Conservation (phyloP, 306 rosid species). For the Medicago arabica region DNA sequence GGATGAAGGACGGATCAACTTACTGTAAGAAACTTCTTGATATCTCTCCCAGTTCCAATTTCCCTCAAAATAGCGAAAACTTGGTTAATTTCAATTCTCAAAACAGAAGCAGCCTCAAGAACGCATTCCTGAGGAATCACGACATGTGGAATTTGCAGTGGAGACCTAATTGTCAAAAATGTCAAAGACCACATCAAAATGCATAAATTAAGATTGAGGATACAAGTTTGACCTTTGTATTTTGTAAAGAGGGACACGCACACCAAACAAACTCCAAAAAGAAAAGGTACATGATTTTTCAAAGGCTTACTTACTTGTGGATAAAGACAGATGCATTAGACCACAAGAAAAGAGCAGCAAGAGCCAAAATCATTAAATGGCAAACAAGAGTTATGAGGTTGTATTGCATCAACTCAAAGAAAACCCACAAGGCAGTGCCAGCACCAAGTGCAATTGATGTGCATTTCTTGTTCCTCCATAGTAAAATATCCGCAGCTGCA, state of each 20-base stretch:
- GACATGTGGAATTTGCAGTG: conserved; percentile 67
- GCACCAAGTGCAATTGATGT: conserved; percentile 70
- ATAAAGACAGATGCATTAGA: conserved; percentile 72
- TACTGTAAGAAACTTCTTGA: conserved; percentile 75
- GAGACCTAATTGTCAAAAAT: conserved; percentile 55
- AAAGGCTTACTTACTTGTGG: conserved; percentile 79
- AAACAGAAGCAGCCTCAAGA: conserved; percentile 54
- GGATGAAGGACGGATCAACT: conserved; percentile 40
- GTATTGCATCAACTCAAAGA: conserved; percentile 77
- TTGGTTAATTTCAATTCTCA: conserved; percentile 63
- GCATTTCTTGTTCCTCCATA: conserved; percentile 82
- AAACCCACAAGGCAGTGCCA: conserved; percentile 77
- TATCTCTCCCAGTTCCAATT: conserved; percentile 73
- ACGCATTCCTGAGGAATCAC: conserved; percentile 57
- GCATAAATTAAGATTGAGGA: conserved; percentile 3
- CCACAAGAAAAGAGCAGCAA: conserved; percentile 68
- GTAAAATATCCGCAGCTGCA: conserved; percentile 89
- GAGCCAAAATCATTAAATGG: conserved; percentile 64
- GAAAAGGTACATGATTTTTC: not conserved
- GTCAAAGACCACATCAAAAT: conserved; percentile 34
- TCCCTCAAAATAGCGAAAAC: conserved; percentile 56
- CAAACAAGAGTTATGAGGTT: conserved; percentile 76
- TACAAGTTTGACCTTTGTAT: not conserved
- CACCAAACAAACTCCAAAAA: not conserved
- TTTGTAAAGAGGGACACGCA: not conserved